Evolutionary conservation across 2,329 filamentous ascomycete genomes (phyloP).

Genomic region (Camillea tinctor): DNA sequence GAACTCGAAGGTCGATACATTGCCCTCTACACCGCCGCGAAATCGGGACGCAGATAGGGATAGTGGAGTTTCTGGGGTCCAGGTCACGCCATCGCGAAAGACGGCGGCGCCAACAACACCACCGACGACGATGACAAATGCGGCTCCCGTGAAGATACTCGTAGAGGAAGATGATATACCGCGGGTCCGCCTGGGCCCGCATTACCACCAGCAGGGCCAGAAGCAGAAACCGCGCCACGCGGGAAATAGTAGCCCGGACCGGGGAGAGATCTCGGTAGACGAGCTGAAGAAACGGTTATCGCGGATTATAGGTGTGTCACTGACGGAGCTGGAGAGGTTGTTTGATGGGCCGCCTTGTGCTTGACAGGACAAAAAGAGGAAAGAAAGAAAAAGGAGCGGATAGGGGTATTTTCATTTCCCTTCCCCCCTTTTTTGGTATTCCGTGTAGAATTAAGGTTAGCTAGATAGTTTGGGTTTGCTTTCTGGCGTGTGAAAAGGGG

Average conservation of each 20-base stretch:
- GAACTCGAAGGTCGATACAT: neutral
- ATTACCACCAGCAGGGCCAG: constrained; percentile 3
- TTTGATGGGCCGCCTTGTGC: constrained; percentile 23
- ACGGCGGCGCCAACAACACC: neutral
- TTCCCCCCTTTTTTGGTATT: too few relatives aligned
- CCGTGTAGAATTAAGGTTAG: too few relatives aligned
- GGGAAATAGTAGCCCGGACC: constrained; percentile 9
- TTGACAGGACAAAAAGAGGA: neutral
- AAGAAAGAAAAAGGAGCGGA: neutral
- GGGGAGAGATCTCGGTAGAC: constrained; percentile 30
- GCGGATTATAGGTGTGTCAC: constrained; percentile 28
- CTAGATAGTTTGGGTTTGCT: too few relatives aligned
- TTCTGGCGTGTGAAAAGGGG: too few relatives aligned
- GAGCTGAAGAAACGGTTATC: constrained; percentile 32
- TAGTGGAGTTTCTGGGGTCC: neutral
- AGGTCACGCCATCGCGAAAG: neutral
- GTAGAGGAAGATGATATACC: constrained; percentile 2
- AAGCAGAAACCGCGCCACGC: neutral
- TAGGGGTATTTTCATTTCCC: neutral
- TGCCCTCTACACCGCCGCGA: neutral
- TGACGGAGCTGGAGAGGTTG: constrained; percentile 29
- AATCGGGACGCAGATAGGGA: neutral
- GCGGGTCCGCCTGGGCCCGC: constrained; percentile 4
- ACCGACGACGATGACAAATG: neutral
- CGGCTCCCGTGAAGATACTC: neutral